These are phyloP conservation scores for Boletus pseudopeckii DNA, from an alignment of 768 basidiomycete species.

Conservation along the genomic window DNA sequence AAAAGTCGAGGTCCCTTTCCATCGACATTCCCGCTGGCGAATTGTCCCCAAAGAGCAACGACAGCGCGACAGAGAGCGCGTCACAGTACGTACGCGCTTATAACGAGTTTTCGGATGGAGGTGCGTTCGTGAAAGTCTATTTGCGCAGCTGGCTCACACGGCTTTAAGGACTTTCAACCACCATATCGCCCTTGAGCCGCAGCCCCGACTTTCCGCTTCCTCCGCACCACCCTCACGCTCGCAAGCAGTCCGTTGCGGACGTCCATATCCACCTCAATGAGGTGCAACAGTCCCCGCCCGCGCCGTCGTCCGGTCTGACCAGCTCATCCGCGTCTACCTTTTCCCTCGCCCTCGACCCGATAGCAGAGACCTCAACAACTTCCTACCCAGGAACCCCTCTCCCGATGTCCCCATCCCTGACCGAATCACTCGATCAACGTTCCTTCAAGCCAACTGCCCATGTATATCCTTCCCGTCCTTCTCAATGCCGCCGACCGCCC, in stretches of 20 bases:
- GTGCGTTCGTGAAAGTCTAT: conserved; percentile 6
- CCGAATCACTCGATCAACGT: conserved; percentile 25
- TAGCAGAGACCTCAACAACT: conserved; percentile 41
- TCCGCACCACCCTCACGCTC: conserved; percentile 70
- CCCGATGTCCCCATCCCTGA: conserved; percentile 25
- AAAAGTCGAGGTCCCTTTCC: conserved; percentile 57
- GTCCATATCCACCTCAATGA: conserved; percentile 38
- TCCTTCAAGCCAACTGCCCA: conserved; percentile 30
- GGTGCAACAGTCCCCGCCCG: conserved; percentile 18
- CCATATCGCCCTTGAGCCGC: conserved; percentile 39
- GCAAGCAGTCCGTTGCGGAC: conserved; percentile 67
- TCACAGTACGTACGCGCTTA: conserved; percentile 32
- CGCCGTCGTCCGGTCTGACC: conserved; percentile 21
- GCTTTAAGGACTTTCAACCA: neutral
- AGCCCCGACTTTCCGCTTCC: conserved; percentile 50
- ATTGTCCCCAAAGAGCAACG: conserved; percentile 27
- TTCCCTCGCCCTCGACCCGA: conserved; percentile 47
- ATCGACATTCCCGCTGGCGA: conserved; percentile 57
- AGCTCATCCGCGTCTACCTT: conserved; percentile 46
- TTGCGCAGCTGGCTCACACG: conserved; percentile 5
- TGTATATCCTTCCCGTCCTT: conserved; percentile 31
- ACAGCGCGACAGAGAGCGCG: conserved; percentile 3
- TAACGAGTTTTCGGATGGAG: conserved; percentile 24
- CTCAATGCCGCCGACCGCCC: conserved; percentile 32
- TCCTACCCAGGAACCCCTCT: conserved; percentile 37